phyloP scores from a whole-genome alignment of 441 rosid genomes.

The Sinapis alba region DNA sequence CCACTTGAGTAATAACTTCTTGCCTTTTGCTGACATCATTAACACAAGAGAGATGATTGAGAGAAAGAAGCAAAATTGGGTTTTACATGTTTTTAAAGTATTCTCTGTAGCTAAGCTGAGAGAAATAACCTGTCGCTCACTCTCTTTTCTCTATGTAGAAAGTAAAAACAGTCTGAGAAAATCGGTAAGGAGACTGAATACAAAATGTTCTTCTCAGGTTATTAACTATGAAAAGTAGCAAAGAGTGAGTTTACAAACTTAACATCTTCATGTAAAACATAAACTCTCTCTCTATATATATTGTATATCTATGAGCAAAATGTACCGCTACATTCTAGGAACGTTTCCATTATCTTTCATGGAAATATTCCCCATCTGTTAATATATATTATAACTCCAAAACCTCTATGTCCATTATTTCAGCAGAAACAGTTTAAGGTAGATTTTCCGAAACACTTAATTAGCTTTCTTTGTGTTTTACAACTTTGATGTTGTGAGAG shows the following conservation, averaged over 20 bases:
- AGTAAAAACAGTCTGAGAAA: background rate
- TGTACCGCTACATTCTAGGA: background rate
- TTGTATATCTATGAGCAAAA: background rate
- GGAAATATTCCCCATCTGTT: constrained; percentile 6
- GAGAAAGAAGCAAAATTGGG: background rate
- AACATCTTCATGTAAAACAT: constrained; percentile 4
- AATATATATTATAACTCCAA: constrained; percentile 13
- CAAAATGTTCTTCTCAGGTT: background rate
- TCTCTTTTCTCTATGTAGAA: background rate
- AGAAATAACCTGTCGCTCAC: background rate
- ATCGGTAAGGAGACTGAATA: background rate
- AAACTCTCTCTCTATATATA: background rate
- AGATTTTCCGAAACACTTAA: constrained; percentile 64
- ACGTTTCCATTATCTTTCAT: constrained; percentile 18
- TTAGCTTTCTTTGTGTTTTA: constrained; percentile 52
- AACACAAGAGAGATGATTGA: background rate
- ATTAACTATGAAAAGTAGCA: background rate
- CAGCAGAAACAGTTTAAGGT: constrained; percentile 46
- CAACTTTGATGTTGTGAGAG: constrained; percentile 45
- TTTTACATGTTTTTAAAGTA: background rate
- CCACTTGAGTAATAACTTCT: background rate
- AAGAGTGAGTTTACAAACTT: background rate
- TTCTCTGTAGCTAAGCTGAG: background rate
- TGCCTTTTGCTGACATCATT: background rate
- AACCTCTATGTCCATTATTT: constrained; percentile 29